Evolutionary conservation across 108 stramenopile genomes (phyloP).

Genomic region (Cyclotella kingstonii): DNA sequence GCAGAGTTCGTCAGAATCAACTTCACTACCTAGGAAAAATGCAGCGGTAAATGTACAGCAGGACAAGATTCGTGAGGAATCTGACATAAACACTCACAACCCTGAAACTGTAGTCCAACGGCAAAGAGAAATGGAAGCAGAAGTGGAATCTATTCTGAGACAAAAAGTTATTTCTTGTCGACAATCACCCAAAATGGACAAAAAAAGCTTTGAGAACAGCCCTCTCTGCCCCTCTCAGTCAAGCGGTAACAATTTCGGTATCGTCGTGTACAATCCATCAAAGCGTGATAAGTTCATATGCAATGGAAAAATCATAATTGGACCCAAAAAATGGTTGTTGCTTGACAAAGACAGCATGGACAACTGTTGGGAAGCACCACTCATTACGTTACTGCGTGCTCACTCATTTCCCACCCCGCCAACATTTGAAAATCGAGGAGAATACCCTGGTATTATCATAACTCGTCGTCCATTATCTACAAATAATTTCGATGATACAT

Average conservation of each 20-base stretch:
- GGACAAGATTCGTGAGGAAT: too few relatives aligned
- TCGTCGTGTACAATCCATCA: constrained; percentile 6
- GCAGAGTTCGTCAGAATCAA: too few relatives aligned
- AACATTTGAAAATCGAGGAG: constrained; percentile 6
- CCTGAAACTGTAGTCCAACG: too few relatives aligned
- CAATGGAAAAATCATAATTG: constrained; percentile 1
- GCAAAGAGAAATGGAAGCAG: neutral
- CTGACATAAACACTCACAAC: too few relatives aligned
- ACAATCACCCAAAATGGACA: neutral
- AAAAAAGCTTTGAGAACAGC: neutral
- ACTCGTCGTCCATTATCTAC: neutral
- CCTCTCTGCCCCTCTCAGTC: neutral
- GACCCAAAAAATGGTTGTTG: neutral
- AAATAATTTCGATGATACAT: constrained; percentile 2
- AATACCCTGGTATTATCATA: constrained; percentile 6
- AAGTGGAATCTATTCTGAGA: neutral
- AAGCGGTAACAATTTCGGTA: neutral
- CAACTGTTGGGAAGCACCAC: neutral
- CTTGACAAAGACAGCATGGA: neutral
- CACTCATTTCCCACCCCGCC: neutral
- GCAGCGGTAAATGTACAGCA: too few relatives aligned
- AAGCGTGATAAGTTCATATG: neutral
- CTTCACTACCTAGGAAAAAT: too few relatives aligned
- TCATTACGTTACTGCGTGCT: neutral
- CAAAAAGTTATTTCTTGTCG: constrained; percentile 3